Percentiles rank a stretch among this genome's conserved stretches.
Evolutionary conservation across 768 basidiomycete species (phyloP).

Genomic region (Pulveroboletus ravenelii): DNA sequence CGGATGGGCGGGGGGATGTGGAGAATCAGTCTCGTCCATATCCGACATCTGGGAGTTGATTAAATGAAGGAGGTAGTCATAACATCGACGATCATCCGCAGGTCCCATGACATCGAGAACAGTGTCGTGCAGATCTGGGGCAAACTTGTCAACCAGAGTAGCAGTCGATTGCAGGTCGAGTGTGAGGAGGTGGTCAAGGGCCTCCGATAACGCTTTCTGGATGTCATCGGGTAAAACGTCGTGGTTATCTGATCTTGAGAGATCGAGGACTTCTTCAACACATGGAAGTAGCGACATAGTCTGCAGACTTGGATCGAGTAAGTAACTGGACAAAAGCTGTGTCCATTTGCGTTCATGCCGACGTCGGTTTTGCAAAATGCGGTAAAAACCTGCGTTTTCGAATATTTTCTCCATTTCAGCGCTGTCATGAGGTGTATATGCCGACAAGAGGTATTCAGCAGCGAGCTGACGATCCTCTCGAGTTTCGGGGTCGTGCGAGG

Average conservation of each 20-base stretch:
- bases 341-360: conserved; percentile 74
- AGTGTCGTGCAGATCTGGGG: conserved; percentile 59
- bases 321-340: conserved; percentile 63
- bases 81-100: conserved; percentile 49
- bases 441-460: conserved; percentile 87
- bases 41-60: conserved; percentile 48
- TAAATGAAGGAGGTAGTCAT: conserved; percentile 73
- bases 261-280: conserved; percentile 56
- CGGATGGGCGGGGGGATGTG: conserved; percentile 32
- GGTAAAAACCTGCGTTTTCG: conserved; percentile 80
- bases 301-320: conserved; percentile 66
- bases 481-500: conserved; percentile 70
- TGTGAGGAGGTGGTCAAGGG: conserved; percentile 62
- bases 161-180: conserved; percentile 65
- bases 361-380: conserved; percentile 82
- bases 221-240: conserved; percentile 55
- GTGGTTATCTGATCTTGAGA: conserved; percentile 43
- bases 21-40: conserved; percentile 29
- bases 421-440: conserved; percentile 79
- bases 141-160: conserved; percentile 60
- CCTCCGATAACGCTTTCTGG: conserved; percentile 45
- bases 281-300: conserved; percentile 59
- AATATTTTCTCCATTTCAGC: conserved; percentile 67
- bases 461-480: conserved; percentile 94
- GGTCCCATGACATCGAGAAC: conserved; percentile 52